A percentile compares a stretch with the other conserved stretches of the same genome.
Evolutionary conservation across 805 yeast genomes (phyloP).

Genomic region (Saccharomycopsis sp.): DNA sequence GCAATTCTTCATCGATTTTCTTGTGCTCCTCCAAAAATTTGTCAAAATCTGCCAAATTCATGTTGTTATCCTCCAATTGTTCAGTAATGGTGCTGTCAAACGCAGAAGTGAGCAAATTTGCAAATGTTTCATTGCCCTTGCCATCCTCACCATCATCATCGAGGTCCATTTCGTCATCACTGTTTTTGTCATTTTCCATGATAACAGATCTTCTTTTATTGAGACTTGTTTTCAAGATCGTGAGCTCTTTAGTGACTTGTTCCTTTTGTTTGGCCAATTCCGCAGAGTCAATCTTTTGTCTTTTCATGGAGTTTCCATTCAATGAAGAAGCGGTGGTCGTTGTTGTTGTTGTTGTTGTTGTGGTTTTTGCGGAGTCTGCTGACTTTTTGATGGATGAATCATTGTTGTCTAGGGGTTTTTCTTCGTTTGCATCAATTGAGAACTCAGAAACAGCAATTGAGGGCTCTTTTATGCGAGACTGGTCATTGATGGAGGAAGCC

Average conservation of each 20-base stretch:
- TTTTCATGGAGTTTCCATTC: too few species aligned
- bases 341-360: too few species aligned
- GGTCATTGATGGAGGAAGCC: too few species aligned
- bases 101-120: constrained; percentile 10
- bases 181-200: background rate
- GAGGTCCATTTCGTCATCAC: too few species aligned
- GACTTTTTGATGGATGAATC: too few species aligned
- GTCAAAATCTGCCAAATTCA: constrained; percentile 6
- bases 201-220: constrained; percentile 1
- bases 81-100: constrained; percentile 1
- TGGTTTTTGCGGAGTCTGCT: too few species aligned
- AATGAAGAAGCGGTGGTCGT: too few species aligned
- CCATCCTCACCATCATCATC: background rate
- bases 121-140: constrained; percentile 12
- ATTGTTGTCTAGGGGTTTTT: too few species aligned
- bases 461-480: too few species aligned
- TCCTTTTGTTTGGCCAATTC: constrained; percentile 7
- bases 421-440: too few species aligned
- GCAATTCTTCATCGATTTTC: constrained; percentile 16
- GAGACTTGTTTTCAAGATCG: constrained; percentile 3
- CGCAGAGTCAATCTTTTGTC: too few species aligned
- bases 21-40: constrained; percentile 17
- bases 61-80: background rate
- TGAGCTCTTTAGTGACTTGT: constrained; percentile 6
- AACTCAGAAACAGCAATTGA: too few species aligned